phyloP scores from a whole-genome alignment of 1,284 basidiomycete genomes.

The Vanrija pseudolonga region DNA sequence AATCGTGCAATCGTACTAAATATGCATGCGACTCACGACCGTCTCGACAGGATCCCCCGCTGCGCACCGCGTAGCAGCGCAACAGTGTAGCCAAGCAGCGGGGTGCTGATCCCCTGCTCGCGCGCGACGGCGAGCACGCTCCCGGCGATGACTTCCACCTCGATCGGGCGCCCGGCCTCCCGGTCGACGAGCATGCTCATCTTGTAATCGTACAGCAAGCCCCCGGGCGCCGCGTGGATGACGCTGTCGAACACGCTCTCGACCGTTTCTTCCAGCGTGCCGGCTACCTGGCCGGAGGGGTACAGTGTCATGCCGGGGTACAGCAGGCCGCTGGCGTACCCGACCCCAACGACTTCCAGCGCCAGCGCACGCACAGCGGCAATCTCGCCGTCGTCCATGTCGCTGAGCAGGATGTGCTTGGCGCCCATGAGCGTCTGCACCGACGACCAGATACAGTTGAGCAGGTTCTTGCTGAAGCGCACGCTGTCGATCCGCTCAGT shows the following conservation, averaged over 20 bases:
- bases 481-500: constrained; percentile 20
- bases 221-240: constrained; percentile 1
- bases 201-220: constrained; percentile 26
- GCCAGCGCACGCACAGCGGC: constrained; percentile 28
- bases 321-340: constrained; percentile 30
- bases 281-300: constrained; percentile 9
- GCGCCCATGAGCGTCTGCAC: constrained; percentile 31
- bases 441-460: constrained; percentile 37
- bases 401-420: constrained; percentile 20
- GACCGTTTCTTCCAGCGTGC: background rate
- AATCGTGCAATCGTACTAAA: too few species aligned
- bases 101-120: constrained; percentile 22
- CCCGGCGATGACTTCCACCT: constrained; percentile 41
- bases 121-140: constrained; percentile 30
- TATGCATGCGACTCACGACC: too few species aligned
- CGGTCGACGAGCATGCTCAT: constrained; percentile 38
- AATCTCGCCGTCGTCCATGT: constrained; percentile 14
- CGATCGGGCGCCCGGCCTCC: constrained; percentile 38
- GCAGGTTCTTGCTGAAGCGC: constrained; percentile 30
- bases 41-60: background rate
- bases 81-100: constrained; percentile 26
- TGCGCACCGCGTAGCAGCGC: constrained; percentile 35
- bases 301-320: constrained; percentile 25
- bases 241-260: background rate
- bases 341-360: constrained; percentile 31